Base-by-base conservation (phyloP, 352 stramenopile species). In the Phytopythium mirpurense region DNA sequence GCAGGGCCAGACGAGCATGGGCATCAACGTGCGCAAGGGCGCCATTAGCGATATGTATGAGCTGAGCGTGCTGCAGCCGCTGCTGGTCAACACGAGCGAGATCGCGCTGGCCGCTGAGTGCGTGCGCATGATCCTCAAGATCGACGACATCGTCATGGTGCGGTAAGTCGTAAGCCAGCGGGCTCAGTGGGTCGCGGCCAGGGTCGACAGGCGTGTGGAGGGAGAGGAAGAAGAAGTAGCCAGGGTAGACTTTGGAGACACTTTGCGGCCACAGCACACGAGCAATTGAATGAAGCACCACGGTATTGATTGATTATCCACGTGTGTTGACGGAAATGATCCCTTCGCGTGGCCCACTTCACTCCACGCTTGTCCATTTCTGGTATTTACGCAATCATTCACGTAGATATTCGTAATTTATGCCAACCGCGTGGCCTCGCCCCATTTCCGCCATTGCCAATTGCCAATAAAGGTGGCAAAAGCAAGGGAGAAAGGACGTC, bases 101-200 rank as follows among this genome's bases (percentile, higher is more conserved):
- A 97, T 99, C 64, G 74, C 91, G 56, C 84, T 99, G 50, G 97
- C 97, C 14, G 98, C 97, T 37, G 97, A 99, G 76, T 99, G 95
- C 64, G 96, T 99, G 48, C 88, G 90, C 67, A 99, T 99, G 96
- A 99, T 99, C 68, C 92, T 99, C 78, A 99, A 99, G 94, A 98
- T 99, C 70, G 97, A 99, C 68, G 97, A 99, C 85, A 96, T 99
- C 52, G 95, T 99, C 51, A 96, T 98, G 68, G 95, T 98, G 48
- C 71, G 84, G 74, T 95, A 95, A 90, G 72, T 60, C 9, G 3
- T 26, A 10, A 5, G 29, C 40, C 19, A 16, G 11, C 36, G 36
- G 36, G 7, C 36, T n/a, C n/a, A n/a, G n/a, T n/a, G n/a, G n/a
- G n/a, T n/a, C n/a, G n/a, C 2, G 10, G n/a, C 37, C 18, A 23